These are phyloP conservation scores for Pleurotus citrinopileatus DNA, from an alignment of 768 basidiomycete genomes.

Conservation along the genomic window DNA sequence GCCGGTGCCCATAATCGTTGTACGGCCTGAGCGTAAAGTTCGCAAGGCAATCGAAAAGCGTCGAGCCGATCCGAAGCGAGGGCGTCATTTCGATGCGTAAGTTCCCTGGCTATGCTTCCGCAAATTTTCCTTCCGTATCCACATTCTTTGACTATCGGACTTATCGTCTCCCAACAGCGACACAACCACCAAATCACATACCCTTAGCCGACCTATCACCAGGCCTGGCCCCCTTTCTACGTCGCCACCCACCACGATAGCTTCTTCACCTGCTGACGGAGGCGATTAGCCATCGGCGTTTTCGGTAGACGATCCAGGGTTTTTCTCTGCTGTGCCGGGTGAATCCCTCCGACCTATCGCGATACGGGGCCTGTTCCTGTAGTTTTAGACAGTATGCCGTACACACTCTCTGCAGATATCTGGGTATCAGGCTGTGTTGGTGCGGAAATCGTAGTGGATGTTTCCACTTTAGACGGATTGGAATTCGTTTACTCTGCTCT, in stretches of 20 bases:
- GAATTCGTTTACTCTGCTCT: no score
- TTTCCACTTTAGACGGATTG: no score
- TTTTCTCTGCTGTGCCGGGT: background rate
- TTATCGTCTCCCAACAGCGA: no score
- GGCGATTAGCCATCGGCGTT: slow-evolving; percentile 1
- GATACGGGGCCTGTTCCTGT: no score
- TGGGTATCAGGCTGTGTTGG: no score
- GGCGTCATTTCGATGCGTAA: slow-evolving; percentile 64
- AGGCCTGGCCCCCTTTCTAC: background rate
- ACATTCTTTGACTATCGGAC: no score
- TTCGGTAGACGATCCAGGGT: background rate
- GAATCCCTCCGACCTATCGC: background rate
- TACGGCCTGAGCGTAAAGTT: slow-evolving; percentile 85
- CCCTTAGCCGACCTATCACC: slow-evolving; percentile 5
- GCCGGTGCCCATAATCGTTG: slow-evolving; percentile 95
- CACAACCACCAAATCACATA: background rate
- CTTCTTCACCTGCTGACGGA: slow-evolving; percentile 4
- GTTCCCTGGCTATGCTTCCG: background rate
- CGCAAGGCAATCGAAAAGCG: slow-evolving; percentile 84
- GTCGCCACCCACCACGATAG: background rate
- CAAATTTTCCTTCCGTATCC: background rate
- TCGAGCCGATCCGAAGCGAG: slow-evolving; percentile 84
- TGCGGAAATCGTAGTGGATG: no score
- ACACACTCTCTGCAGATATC: no score
- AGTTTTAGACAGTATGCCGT: no score